Evolutionary conservation across 139 green algal species (phyloP), one percentile per base, ranked within the genome.

Genomic region (Yamagishiella unicocca): DNA sequence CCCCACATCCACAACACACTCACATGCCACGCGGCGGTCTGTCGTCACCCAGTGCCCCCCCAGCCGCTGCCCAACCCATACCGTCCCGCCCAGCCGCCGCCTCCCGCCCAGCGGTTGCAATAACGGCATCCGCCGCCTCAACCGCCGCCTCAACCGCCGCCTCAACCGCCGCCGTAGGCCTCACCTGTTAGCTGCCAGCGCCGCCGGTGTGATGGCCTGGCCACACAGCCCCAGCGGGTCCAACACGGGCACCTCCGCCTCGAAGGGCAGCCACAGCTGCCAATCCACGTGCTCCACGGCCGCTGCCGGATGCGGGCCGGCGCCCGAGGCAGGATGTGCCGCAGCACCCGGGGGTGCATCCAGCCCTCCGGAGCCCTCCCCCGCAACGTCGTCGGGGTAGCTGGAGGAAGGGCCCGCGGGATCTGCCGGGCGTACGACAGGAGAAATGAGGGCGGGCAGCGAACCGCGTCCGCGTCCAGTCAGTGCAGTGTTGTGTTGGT

Each of bases 231-330:
- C 42, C 1, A 45, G 10, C 2, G 67, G 82, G 45, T 87, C 82
- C 67, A 87, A 67, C 45, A 4, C 5, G 50, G 82, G 82, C 43
- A 79, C 66, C 45, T 87, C 80, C 24, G 64, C 67, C 46, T 54
- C 67, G 14, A 81, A 80, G 35, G 82, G 82, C 2, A 87, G 43
- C 9, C 67, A 70, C 67, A 87, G 67, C 67, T 46, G 67, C 82
- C 67, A 86, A 64, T 86, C 80, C 17, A 77, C 31, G 24, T 35
- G 43, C 10, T 40, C 75, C 12, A 27, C 4, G n/a, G n/a, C 35
- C 42, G 64, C 66, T 35, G 66, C 31, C 66, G 31, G n/a, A n/a
- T n/a, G n/a, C n/a, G n/a, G n/a, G n/a, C n/a, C n/a, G n/a, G n/a
- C n/a, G n/a, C n/a, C n/a, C n/a, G n/a, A n/a, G n/a, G n/a, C n/a